phyloP scores from a whole-genome alignment of 495 filamentous ascomycete species.

The Penicillium verhagenii region DNA sequence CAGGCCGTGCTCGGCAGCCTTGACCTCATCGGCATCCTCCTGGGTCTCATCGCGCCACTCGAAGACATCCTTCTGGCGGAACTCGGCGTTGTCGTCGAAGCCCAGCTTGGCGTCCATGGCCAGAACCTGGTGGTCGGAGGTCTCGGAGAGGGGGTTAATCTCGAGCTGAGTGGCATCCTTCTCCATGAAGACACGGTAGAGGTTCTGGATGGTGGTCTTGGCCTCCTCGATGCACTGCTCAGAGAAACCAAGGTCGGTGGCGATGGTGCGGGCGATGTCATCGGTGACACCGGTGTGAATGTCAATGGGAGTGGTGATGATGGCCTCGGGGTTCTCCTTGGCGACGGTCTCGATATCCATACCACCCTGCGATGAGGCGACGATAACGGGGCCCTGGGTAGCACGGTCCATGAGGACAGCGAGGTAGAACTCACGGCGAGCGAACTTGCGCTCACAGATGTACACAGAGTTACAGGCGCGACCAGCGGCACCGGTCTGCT shows the following conservation, averaged over 20 bases:
- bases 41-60: constrained; percentile 88
- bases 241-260: constrained; percentile 90
- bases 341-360: constrained; percentile 99
- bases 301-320: constrained; percentile 87
- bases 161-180: constrained; percentile 98
- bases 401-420: constrained; percentile 96
- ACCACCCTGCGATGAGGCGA: constrained; percentile 95
- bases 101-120: constrained; percentile 98
- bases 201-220: constrained; percentile 93
- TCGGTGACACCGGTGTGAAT: constrained; percentile 95
- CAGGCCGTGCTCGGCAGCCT: constrained; percentile 82
- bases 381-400: constrained; percentile 89
- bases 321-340: constrained; percentile 95
- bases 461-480: constrained; percentile 94
- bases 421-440: constrained; percentile 97
- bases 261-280: constrained; percentile 87
- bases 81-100: constrained; percentile 98
- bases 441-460: constrained; percentile 99
- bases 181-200: constrained; percentile 98
- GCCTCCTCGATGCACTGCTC: constrained; percentile 95
- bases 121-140: constrained; percentile 92
- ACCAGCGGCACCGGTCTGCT: constrained; percentile 92
- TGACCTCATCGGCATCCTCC: constrained; percentile 96
- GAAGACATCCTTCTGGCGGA: constrained; percentile 95
- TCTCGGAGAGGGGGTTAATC: constrained; percentile 98